Base-by-base conservation (phyloP, 352 stramenopile species). In the Blastocystis sp. region DNA sequence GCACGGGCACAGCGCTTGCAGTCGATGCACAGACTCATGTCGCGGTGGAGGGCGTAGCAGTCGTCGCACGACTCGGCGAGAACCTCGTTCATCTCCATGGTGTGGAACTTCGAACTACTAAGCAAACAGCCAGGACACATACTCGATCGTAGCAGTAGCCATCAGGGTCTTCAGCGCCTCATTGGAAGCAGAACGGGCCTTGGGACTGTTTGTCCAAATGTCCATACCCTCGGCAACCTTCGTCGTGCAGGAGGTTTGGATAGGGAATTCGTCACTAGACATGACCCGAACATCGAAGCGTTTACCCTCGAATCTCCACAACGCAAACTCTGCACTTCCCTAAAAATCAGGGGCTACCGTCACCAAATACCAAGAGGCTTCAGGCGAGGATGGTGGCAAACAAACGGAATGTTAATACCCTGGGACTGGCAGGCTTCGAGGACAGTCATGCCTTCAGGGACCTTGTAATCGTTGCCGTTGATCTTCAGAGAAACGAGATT, bases 1-100 rank as follows among this genome's bases (percentile, higher is more conserved):
- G 91, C 91, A 20, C 90, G 69, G 4, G 91, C 90, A 65, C 91
- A 93, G 34, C 90, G 64, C 41, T 91, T 91, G 59, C 91, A 93
- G 54, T 92, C 91, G 55, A 93, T 90, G 54, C 91, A 92, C 53
- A 91, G 90, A 3, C 70, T 66, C 90, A 91, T 91, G 53, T 92
- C 91, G 64, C 90, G 45, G 39, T 73, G 90, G 9, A 92, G 91
- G 2, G 76, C 87, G 45, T 90, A 85, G 56, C n/a, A 53, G 53
- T 85, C 73, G 47, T 85, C 73, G 20, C 47, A 64, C 11, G 73
- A 85, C 73, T 85, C 73, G 6, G 73, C n/a, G 2, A 85, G 73
- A 16, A 85, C 53, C 50, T 85, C 73, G n/a, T 66, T 9, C 73
- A 85, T 85, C 73, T 85, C 73, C 2, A 37, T n/a, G 34, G 73